Base-by-base conservation (phyloP, 2,329 filamentous ascomycete species). In the Tetracladium maxilliforme region DNA sequence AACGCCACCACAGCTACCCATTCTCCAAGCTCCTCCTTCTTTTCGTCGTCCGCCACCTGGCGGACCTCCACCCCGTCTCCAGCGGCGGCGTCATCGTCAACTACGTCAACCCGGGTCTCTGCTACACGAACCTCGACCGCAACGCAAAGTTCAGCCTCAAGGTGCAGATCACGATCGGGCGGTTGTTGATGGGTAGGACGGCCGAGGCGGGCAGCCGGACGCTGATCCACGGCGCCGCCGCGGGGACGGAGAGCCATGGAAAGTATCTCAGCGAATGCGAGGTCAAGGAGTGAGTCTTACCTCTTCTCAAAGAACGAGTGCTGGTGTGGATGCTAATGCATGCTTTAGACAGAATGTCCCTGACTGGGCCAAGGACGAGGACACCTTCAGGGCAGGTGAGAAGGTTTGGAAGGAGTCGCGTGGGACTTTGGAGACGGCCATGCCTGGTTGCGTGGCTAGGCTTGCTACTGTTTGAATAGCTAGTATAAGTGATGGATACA, bases 1-100 rank as follows among this genome's bases (percentile, higher is more conserved):
- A n/a, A 26, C 20, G 16, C 14, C 32, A 17, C n/a, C 39, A 42
- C 17, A 37, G 40, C 23, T 52, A 51, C 25, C 41, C 42, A 15
- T 32, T 48, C 14, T 47, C 45, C 13, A 51, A 50, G 33, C 36
- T 51, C 11, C 32, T 51, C 26, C 43, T 47, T 23, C 37, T 47
- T 11, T 32, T 47, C 16, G 26, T 35, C 6, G 27, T 48, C 16
- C 44, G 43, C 11, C 35, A 42, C 23, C 36, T 51, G 4, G 47
- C 40, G 4, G 32, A 24, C 10, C 10, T 26, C 10, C 9, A 36
- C 8, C 34, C 39, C 5, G 37, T 43, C 30, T 19, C 35, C 32
- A 15, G 40, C 34, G 22, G 33, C 23, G 34, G 39, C 15, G 40
- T 51, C 7, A 39, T 49, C 16, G 25, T 51, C n/a, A 48, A 47